Evolutionary conservation across 2,329 filamentous ascomycete genomes (phyloP).

Genomic region (Fusarium euwallaceae): DNA sequence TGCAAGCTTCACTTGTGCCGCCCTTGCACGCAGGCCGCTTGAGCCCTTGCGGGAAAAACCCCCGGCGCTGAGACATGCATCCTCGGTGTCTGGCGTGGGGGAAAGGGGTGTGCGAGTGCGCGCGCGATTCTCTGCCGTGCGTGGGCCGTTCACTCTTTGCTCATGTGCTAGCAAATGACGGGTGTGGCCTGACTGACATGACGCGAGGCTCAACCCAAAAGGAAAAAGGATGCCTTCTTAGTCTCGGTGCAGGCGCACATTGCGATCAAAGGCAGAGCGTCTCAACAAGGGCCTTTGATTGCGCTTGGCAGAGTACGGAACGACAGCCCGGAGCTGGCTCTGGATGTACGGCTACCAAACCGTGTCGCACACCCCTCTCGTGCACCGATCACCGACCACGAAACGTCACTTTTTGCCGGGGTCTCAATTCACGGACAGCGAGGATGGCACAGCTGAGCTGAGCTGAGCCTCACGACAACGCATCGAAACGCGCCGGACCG

Average conservation of each 20-base stretch:
- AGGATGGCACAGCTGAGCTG: slow-evolving; percentile 17
- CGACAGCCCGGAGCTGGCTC: slow-evolving; percentile 42
- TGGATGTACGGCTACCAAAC: slow-evolving; percentile 39
- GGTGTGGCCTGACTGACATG: slow-evolving; percentile 42
- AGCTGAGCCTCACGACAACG: slow-evolving; percentile 27
- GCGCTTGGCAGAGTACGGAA: slow-evolving; percentile 40
- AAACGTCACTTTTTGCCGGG: slow-evolving; percentile 31
- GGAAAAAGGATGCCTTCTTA: slow-evolving; percentile 30
- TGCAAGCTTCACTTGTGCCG: slow-evolving; percentile 77
- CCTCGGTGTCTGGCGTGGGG: slow-evolving; percentile 34
- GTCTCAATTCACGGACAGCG: slow-evolving; percentile 8
- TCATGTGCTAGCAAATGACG: slow-evolving; percentile 30
- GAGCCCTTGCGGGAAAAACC: slow-evolving; percentile 25
- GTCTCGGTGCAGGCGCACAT: slow-evolving; percentile 37
- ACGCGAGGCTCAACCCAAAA: slow-evolving; percentile 33
- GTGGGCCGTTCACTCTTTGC: slow-evolving; percentile 27
- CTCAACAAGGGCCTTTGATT: slow-evolving; percentile 38
- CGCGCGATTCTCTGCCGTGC: slow-evolving; percentile 13
- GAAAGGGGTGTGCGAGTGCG: slow-evolving; percentile 28
- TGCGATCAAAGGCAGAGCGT: slow-evolving; percentile 32
- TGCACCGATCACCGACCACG: slow-evolving; percentile 29
- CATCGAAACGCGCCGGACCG: slow-evolving; percentile 17
- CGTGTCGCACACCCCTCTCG: slow-evolving; percentile 34
- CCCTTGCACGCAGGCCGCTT: slow-evolving; percentile 63
- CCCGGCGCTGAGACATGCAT: slow-evolving; percentile 33